Evolutionary conservation across 2,329 filamentous ascomycete species (phyloP), one percentile per base, ranked within the genome.

Genomic region (Alternaria ethzedia): DNA sequence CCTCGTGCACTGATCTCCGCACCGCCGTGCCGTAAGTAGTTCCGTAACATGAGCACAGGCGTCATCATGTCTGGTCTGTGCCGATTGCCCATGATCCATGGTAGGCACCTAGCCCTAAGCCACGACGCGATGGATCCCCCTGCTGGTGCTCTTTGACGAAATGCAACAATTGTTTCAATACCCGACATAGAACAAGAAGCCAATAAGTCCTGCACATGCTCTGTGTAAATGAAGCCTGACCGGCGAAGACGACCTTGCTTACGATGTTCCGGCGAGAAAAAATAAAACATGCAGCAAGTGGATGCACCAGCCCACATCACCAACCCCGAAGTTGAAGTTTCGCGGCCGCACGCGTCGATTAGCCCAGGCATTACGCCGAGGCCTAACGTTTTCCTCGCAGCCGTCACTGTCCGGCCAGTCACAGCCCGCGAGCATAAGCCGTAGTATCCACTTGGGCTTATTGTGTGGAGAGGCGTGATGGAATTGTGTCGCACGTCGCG

Each of bases 41-140:
- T 73, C 69, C 71, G 71, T 73, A 72, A 70, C 65, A 63, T 68
- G 59, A 66, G 70, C 68, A 67, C 64, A 66, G 68, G 69, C 70
- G 70, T 72, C 67, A 72, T 72, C 61, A 64, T 41, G 13, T 57
- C 28, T 23, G 61, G 68, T 63, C 63, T 62, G 67, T 68, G 65
- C 70, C 65, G 59, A 62, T 58, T 63, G 49, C 49, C 66, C 57
- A 68, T 50, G 57, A 65, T 65, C 61, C 68, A 68, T 59, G 69
- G 51, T 54, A 63, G 43, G 54, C 58, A 56, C n/a, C 44, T 49
- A 36, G 50, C 54, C 54, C 54, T 36, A 60, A 63, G 65, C 63
- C 65, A 60, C 44, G 43, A 58, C 52, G 36, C 41, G 57, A 51
- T 52, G 30, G 46, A 45, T 20, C 44, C 26, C 26, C 44, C 17